Conservation (phyloP, 2,329 filamentous ascomycete genomes). For the Paraconiothyrium sp. region DNA sequence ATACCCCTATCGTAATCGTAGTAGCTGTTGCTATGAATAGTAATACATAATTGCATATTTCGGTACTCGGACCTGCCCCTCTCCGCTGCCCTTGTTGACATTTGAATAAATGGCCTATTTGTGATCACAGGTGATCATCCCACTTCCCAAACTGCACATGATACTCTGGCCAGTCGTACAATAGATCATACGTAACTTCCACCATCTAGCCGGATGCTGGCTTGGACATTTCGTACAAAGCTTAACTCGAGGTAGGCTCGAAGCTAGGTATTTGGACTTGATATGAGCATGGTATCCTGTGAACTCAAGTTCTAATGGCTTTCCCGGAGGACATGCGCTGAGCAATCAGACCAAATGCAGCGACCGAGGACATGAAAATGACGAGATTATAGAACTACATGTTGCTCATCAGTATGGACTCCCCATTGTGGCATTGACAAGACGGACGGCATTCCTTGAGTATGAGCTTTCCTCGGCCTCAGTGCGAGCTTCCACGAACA, state of each 20-base stretch:
- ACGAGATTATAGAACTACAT: slow-evolving; percentile 95
- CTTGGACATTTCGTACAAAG: neutral
- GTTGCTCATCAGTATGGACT: slow-evolving; percentile 4
- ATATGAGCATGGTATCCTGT: neutral
- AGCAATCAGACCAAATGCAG: slow-evolving; percentile 90
- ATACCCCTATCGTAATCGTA: slow-evolving; percentile 3
- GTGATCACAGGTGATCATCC: neutral
- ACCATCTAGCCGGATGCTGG: no score
- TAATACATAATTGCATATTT: neutral
- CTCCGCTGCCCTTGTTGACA: neutral
- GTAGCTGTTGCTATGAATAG: neutral
- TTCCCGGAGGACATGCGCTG: slow-evolving; percentile 73
- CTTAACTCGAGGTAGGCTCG: neutral
- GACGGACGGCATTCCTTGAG: slow-evolving; percentile 85
- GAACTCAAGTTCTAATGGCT: slow-evolving; percentile 13
- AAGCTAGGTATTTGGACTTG: neutral
- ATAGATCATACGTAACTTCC: neutral
- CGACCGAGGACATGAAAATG: slow-evolving; percentile 94
- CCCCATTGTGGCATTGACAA: neutral
- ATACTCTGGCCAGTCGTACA: neutral
- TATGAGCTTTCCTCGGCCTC: slow-evolving; percentile 95
- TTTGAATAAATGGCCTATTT: no score
- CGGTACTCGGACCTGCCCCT: neutral
- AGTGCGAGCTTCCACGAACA: slow-evolving; percentile 93
- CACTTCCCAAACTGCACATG: neutral